Conservation (phyloP, 108 stramenopile genomes). For the Pseudonitzschia delicatissima region DNA sequence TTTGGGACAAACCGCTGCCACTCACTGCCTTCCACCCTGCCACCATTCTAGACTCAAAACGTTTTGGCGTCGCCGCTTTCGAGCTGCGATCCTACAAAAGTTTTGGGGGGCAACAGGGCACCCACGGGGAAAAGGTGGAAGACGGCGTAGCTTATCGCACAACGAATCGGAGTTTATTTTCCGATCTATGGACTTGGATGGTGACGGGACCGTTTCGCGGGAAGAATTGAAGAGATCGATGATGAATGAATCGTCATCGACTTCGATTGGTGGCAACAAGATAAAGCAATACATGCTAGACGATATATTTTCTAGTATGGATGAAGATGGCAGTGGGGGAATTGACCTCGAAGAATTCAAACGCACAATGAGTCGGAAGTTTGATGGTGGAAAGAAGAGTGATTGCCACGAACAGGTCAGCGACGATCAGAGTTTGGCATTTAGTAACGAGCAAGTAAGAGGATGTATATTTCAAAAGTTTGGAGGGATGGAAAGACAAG, state of each 20-base stretch:
- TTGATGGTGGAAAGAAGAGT: background rate
- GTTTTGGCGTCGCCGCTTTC: slow-evolving; percentile 17
- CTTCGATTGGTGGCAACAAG: slow-evolving; percentile 19
- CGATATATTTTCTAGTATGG: slow-evolving; percentile 41
- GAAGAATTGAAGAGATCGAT: slow-evolving; percentile 35
- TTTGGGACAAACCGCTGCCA: slow-evolving; percentile 24
- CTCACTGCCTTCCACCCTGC: slow-evolving; percentile 2
- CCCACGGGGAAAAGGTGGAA: slow-evolving; percentile 19
- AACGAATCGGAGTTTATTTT: background rate
- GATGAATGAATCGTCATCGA: slow-evolving; percentile 27
- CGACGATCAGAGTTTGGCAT: background rate
- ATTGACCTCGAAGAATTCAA: slow-evolving; percentile 49
- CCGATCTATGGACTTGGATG: slow-evolving; percentile 22
- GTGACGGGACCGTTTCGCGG: slow-evolving; percentile 31
- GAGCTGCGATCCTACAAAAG: slow-evolving; percentile 7
- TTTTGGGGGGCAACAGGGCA: slow-evolving; percentile 27
- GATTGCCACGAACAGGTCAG: background rate
- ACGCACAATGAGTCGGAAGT: background rate
- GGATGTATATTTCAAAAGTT: slow-evolving; percentile 5
- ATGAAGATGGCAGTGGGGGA: slow-evolving; percentile 41
- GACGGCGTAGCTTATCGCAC: slow-evolving; percentile 25
- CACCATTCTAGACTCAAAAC: slow-evolving; percentile 6
- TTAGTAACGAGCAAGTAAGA: background rate
- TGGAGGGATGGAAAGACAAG: background rate
- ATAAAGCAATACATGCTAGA: slow-evolving; percentile 17